Conservation (phyloP, 495 filamentous ascomycete species). For the Aspergillus mulundensis region DNA sequence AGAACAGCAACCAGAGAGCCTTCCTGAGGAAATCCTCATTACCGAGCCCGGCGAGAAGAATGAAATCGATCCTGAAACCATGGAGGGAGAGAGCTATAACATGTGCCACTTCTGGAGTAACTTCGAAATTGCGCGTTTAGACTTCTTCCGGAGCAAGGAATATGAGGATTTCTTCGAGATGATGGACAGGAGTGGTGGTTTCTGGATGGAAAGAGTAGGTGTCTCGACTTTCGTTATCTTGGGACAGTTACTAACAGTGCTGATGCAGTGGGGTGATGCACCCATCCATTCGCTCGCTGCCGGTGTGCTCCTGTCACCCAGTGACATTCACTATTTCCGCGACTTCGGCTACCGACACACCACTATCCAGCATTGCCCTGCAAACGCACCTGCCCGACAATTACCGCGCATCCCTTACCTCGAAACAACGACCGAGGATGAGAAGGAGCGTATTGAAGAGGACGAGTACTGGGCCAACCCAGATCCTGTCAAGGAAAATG, state of each 20-base stretch:
- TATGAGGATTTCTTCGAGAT: constrained; percentile 99
- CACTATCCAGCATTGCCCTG: constrained; percentile 97
- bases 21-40: constrained; percentile 80
- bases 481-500: constrained; percentile 88
- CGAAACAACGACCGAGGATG: constrained; percentile 79
- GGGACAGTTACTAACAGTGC: constrained; percentile 16
- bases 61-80: constrained; percentile 85
- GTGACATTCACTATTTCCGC: constrained; percentile 97
- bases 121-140: constrained; percentile 93
- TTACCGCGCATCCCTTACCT: constrained; percentile 75
- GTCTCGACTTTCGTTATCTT: constrained; percentile 16
- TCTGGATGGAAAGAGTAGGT: constrained; percentile 97
- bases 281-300: constrained; percentile 98
- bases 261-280: constrained; percentile 87
- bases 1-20: constrained; percentile 63
- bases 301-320: constrained; percentile 74
- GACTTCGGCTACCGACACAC: constrained; percentile 98
- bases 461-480: constrained; percentile 93
- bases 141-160: constrained; percentile 92
- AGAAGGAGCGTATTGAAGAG: constrained; percentile 85
- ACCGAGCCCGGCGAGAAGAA: constrained; percentile 68
- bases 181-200: constrained; percentile 97
- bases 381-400: constrained; percentile 90
- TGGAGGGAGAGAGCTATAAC: constrained; percentile 98
- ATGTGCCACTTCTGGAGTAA: constrained; percentile 99